These are phyloP conservation scores for Leccinum incarnatum DNA, from an alignment of 768 basidiomycete species.

Conservation along the genomic window DNA sequence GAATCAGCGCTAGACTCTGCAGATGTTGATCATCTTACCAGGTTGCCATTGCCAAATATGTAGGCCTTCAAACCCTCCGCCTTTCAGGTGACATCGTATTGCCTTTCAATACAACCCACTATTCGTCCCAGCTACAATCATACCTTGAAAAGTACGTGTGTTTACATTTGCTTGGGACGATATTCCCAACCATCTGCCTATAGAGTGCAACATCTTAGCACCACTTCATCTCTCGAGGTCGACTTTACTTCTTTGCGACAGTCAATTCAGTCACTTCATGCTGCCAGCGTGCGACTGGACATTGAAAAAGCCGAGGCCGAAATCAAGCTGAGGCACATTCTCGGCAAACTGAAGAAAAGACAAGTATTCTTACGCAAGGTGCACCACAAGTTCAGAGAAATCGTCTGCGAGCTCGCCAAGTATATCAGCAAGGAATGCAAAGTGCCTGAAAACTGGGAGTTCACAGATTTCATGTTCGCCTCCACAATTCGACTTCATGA, in stretches of 20 bases:
- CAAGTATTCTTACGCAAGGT: slow-evolving; percentile 21
- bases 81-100: slow-evolving; percentile 61
- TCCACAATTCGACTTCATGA: neutral
- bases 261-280: slow-evolving; percentile 48
- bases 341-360: slow-evolving; percentile 38
- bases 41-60: slow-evolving; percentile 65
- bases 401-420: slow-evolving; percentile 37
- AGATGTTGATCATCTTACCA: slow-evolving; percentile 24
- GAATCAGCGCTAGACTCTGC: neutral
- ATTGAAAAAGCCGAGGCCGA: slow-evolving; percentile 57
- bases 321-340: slow-evolving; percentile 43
- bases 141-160: slow-evolving; percentile 57
- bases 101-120: slow-evolving; percentile 77
- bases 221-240: slow-evolving; percentile 45
- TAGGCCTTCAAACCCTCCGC: slow-evolving; percentile 63
- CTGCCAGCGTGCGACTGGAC: slow-evolving; percentile 54
- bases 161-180: slow-evolving; percentile 25
- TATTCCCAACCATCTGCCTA: neutral
- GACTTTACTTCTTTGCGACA: slow-evolving; percentile 41
- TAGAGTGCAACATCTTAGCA: slow-evolving; percentile 32
- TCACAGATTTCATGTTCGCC: slow-evolving; percentile 13
- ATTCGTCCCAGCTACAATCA: slow-evolving; percentile 59
- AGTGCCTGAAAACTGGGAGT: slow-evolving; percentile 2
- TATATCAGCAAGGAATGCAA: slow-evolving; percentile 30
- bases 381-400: slow-evolving; percentile 4